These are phyloP conservation scores for Coelastrella sp. DNA, from an alignment of 139 green algal genomes.

Conservation along the genomic window DNA sequence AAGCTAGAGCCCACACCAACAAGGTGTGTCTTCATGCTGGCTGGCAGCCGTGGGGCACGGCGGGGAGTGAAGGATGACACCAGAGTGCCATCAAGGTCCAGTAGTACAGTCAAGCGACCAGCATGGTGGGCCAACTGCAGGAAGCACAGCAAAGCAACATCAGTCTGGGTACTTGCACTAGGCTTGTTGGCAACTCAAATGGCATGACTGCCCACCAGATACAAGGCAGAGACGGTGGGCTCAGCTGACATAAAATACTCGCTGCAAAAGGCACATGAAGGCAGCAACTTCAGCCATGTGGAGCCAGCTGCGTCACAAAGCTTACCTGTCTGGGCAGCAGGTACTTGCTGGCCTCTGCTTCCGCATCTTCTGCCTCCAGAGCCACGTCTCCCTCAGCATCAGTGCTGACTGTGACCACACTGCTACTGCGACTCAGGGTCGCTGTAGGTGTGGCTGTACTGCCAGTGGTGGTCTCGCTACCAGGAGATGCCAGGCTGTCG, in stretches of 20 bases:
- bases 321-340: conserved; percentile 41
- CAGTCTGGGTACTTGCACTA: too few relatives aligned
- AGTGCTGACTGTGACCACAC: neutral
- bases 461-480: conserved; percentile 27
- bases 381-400: neutral
- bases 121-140: conserved; percentile 9
- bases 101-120: conserved; percentile 80
- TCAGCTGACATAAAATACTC: neutral
- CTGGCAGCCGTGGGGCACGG: conserved; percentile 74
- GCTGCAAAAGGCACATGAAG: neutral
- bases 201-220: neutral
- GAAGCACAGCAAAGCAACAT: neutral
- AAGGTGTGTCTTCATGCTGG: conserved; percentile 72
- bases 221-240: neutral
- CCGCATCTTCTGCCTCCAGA: neutral
- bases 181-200: neutral
- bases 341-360: neutral
- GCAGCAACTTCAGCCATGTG: neutral
- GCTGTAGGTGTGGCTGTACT: neutral
- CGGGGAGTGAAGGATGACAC: conserved; percentile 84
- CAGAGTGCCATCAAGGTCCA: conserved; percentile 93
- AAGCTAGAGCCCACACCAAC: conserved; percentile 79
- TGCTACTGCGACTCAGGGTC: conserved; percentile 16
- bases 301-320: neutral
- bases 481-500: neutral